Percentiles rank a stretch among this genome's conserved stretches.
These are phyloP conservation scores for Agaricus bisporus DNA, from an alignment of 768 basidiomycete genomes.

Conservation along the genomic window DNA sequence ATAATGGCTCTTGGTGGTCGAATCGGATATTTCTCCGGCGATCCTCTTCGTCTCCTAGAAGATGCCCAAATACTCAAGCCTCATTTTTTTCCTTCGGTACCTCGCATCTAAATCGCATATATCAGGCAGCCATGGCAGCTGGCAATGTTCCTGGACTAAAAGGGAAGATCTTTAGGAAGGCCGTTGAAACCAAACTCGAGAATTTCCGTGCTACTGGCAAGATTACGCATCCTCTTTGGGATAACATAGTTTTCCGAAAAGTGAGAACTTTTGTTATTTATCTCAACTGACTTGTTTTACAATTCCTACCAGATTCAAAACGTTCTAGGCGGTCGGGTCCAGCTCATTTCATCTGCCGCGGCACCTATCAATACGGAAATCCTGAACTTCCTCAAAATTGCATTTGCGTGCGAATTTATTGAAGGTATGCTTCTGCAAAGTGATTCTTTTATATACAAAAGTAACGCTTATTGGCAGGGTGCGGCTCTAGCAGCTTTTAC, in stretches of 20 bases:
- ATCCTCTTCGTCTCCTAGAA: constrained; percentile 81
- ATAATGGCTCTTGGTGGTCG: constrained; percentile 53
- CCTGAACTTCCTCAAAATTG: constrained; percentile 86
- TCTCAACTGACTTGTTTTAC: neutral
- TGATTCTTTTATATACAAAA: too few relatives aligned
- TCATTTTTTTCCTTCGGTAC: constrained; percentile 76
- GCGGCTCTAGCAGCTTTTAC: neutral
- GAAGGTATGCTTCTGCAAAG: constrained; percentile 72
- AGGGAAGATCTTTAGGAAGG: constrained; percentile 81
- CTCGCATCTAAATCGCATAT: constrained; percentile 86
- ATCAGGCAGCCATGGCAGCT: constrained; percentile 73
- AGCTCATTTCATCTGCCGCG: constrained; percentile 68
- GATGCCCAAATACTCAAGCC: constrained; percentile 84
- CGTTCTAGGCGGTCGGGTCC: constrained; percentile 76
- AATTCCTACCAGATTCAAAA: constrained; percentile 61
- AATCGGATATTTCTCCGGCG: constrained; percentile 86
- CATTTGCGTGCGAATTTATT: constrained; percentile 62
- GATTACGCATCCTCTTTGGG: constrained; percentile 77
- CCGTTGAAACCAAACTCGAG: constrained; percentile 69
- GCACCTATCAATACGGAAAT: constrained; percentile 86
- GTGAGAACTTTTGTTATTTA: constrained; percentile 28
- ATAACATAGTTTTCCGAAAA: constrained; percentile 89
- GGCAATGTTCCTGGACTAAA: constrained; percentile 68
- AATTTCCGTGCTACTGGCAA: constrained; percentile 66
- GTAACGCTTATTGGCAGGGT: constrained; percentile 31